Evolutionary conservation across 208 protist species (phyloP), one percentile per base, ranked within the genome.

Genomic region (Acanthamoeba rhysodes): DNA sequence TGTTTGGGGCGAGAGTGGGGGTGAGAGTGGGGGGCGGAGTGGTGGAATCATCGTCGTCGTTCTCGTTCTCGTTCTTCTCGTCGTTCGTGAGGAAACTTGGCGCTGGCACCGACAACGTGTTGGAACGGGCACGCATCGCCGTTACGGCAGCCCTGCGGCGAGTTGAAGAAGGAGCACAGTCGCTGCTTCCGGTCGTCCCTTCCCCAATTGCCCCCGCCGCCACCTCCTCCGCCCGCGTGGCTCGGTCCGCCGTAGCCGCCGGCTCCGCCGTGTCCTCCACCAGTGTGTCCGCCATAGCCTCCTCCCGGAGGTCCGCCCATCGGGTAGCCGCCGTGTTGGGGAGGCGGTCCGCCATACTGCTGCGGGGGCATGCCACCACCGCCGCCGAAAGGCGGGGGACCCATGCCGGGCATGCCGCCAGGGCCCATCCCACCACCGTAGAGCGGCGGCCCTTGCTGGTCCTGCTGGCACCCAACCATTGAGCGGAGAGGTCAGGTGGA

Each of bases 131-230:
- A 76, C 12, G 68, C 68, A 18, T 76, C 68, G n/a, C 68, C 68
- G 68, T 76, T 76, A 14, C 68, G 68, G 68, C 68, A 76, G 68
- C 68, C 68, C 20, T 76, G 68, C 12, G 68, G 68, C 68, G 68
- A 76, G 68, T 76, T 76, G 68, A 76, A 76, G 68, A 76, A 76
- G 16, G 68, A 76, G 68, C 68, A 76, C 68, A 76, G 27, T 8
- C 68, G 68, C n/a, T 9, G 32, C 34, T 45, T 32, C 34, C 32
- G 68, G 4, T 32, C n/a, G 22, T 72, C 66, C 66, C 66, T 72
- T 72, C 66, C 68, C 68, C 68, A 76, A 64, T 27, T 64, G 1
- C 32, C 32, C 68, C 68, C 68, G 68, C 68, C 32, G 57, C 57
- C 57, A 8, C 57, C 57, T n/a, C 57, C 57, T n/a, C 14, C 14